phyloP scores from a whole-genome alignment of 2,329 filamentous ascomycete species.

The Colletotrichum neosansevieriae region DNA sequence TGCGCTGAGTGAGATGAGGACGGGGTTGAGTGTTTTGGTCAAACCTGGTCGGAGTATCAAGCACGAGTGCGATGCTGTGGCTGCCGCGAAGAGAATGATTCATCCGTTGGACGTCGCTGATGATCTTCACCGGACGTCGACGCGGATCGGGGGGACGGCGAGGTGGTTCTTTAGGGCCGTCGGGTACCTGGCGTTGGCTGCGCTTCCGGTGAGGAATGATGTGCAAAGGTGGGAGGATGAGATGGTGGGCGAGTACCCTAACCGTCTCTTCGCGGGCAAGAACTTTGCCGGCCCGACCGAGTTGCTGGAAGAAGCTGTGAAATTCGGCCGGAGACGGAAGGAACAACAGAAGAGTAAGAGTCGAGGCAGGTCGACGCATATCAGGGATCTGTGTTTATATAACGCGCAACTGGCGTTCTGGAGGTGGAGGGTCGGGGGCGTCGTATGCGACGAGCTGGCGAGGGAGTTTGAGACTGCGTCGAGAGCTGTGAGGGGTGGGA shows the following conservation, averaged over 20 bases:
- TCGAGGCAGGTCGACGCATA: background rate
- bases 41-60: background rate
- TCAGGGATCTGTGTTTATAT: conserved; percentile 10
- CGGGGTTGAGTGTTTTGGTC: background rate
- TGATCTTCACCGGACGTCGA: background rate
- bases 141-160: background rate
- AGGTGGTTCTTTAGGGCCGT: conserved; percentile 13
- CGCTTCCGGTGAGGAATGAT: background rate
- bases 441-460: background rate
- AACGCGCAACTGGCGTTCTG: conserved; percentile 15
- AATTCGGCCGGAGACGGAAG: background rate
- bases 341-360: too few species aligned
- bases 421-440: conserved; percentile 12
- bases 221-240: background rate
- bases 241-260: background rate
- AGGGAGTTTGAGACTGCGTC: background rate
- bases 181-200: conserved; percentile 6
- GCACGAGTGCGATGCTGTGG: background rate
- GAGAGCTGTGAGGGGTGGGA: background rate
- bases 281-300: background rate
- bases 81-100: background rate
- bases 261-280: background rate
- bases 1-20: background rate
- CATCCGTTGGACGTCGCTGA: background rate
- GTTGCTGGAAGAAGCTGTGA: background rate